phyloP scores from a whole-genome alignment of 495 filamentous ascomycete species.

The Aspergillus egyptiacus region DNA sequence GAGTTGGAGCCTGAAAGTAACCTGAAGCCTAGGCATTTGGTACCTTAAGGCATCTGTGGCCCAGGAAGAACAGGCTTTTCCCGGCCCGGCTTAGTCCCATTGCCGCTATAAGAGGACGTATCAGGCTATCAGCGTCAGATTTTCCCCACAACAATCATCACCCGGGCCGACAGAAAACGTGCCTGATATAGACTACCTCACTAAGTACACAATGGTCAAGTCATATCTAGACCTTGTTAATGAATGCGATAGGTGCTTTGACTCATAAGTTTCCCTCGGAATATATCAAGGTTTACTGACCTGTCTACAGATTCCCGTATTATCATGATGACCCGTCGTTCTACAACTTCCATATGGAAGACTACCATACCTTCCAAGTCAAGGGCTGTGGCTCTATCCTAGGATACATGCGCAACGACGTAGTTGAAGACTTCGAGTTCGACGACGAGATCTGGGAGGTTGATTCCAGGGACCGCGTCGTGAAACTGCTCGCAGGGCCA shows the following conservation, averaged over 20 bases:
- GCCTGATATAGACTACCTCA: too few relatives aligned
- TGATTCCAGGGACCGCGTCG: slow-evolving; percentile 40
- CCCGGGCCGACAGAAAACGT: too few relatives aligned
- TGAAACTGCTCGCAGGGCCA: slow-evolving; percentile 39
- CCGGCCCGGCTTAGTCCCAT: too few relatives aligned
- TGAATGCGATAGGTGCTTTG: slow-evolving; percentile 55
- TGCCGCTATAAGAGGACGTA: too few relatives aligned
- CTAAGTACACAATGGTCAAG: slow-evolving; percentile 42
- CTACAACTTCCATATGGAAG: slow-evolving; percentile 42
- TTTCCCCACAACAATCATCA: too few relatives aligned
- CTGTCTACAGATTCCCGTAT: slow-evolving; percentile 58
- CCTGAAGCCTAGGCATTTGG: too few relatives aligned
- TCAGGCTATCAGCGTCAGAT: too few relatives aligned
- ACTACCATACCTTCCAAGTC: slow-evolving; percentile 52
- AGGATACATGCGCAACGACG: slow-evolving; percentile 56
- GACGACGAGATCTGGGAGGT: slow-evolving; percentile 46
- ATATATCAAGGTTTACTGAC: slow-evolving; percentile 9
- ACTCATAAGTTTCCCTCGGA: background rate
- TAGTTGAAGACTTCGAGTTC: slow-evolving; percentile 53
- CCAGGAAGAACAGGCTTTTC: too few relatives aligned
- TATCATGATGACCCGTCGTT: slow-evolving; percentile 47
- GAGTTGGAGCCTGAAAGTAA: too few relatives aligned
- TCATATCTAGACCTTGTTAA: slow-evolving; percentile 49
- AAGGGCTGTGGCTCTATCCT: slow-evolving; percentile 44
- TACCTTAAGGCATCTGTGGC: too few relatives aligned